Percentiles rank a stretch among this genome's conserved stretches.
Conservation (phyloP, 2,329 filamentous ascomycete species). For the Penicillium freii region DNA sequence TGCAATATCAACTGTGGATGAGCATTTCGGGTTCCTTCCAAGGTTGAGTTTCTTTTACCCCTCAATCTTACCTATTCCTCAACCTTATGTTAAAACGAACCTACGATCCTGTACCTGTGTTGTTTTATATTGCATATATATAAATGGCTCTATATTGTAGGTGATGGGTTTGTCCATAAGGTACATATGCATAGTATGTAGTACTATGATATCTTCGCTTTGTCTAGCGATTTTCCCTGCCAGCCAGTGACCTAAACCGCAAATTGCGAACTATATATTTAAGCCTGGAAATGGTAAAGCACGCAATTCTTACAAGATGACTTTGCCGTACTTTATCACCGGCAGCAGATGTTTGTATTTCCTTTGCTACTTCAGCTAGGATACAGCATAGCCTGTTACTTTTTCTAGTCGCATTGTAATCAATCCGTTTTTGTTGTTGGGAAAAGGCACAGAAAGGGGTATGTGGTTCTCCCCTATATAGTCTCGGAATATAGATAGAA, state of each 20-base stretch:
- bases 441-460: background rate
- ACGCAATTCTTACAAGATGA: background rate
- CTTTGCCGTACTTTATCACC: background rate
- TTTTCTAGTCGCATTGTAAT: background rate
- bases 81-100: background rate
- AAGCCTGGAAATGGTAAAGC: background rate
- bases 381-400: too few relatives aligned
- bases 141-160: background rate
- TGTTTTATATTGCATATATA: background rate
- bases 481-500: background rate
- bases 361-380: too few relatives aligned
- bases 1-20: conserved; percentile 5
- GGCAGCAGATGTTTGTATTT: too few relatives aligned
- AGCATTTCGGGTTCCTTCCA: background rate
- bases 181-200: too few relatives aligned
- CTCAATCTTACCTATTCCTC: background rate
- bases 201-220: background rate
- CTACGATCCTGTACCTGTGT: background rate
- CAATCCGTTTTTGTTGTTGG: background rate
- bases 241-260: background rate
- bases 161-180: too few relatives aligned
- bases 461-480: background rate
- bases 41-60: background rate
- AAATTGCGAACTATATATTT: background rate
- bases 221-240: background rate